Evolutionary conservation across 2,329 filamentous ascomycete species (phyloP), one percentile per base, ranked within the genome.

Genomic region (Xylaria sp.): DNA sequence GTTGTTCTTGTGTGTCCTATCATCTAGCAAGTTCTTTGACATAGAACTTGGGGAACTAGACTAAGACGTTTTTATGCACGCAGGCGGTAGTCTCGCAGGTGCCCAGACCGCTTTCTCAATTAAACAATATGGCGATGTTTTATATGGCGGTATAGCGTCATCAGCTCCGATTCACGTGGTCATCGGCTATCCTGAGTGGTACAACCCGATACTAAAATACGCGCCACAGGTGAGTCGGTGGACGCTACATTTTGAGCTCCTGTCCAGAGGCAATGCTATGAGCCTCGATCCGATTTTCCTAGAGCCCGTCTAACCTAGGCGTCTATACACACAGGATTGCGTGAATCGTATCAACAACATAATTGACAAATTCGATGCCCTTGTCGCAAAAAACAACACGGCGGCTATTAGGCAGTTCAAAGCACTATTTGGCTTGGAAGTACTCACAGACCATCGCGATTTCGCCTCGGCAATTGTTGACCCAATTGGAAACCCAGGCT

Each of bases 101-200:
- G 71, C 69, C 3, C 70, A 73, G 59, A 73, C 72, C 1, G 72
- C 72, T 9, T 81, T 81, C 63, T 79, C 81, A 0, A 65, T 84
- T 52, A 81, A 82, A 63, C 73, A 73, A 2, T 80, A 84, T 63
- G 77, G 77, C 3, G 76, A 79, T 21, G 63, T 82, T 28, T 71
- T 81, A 4, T 83, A 79, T 46, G 82, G 79, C 14, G 82, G 81
- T 12, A 84, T 84, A 61, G 81, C 79, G 9, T 75, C 79, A 12
- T 82, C 79, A 38, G 82, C 77, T 1, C 77, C 79, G 0, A 74
- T 80, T 17, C 73, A 79, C 17, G 76, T 76, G 0, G 66, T 76
- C 2, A 70, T 80, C 4, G 78, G 76, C 9, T 84, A 84, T 60
- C 78, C 80, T 31, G 73, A 82, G 63, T 84, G 80, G 82, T 84